These are phyloP conservation scores for Verbascum thapsus DNA, from an alignment of 257 asterid genomes.

Conservation along the genomic window DNA sequence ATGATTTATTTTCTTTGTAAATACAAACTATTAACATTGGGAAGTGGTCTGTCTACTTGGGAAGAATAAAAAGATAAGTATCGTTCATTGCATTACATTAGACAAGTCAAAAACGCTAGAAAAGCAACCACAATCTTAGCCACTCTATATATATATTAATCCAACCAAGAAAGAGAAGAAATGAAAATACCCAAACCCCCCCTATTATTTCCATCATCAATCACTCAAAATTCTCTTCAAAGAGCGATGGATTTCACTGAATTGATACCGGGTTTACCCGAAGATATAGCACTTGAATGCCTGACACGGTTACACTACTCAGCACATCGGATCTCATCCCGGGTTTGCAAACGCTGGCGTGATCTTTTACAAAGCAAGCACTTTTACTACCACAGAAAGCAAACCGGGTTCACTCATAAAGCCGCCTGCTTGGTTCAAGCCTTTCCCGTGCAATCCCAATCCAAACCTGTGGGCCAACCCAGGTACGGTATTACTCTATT, in stretches of 20 bases:
- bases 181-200: too few relatives aligned
- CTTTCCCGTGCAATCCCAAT: conserved; percentile 41
- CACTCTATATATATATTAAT: too few relatives aligned
- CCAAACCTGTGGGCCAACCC: conserved; percentile 59
- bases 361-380: conserved; percentile 58
- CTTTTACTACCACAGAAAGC: conserved; percentile 65
- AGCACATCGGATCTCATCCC: conserved; percentile 52
- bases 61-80: too few relatives aligned
- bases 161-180: too few relatives aligned
- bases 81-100: too few relatives aligned
- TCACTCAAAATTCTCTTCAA: neutral
- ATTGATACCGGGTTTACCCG: conserved; percentile 77
- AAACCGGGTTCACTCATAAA: conserved; percentile 53
- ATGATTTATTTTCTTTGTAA: too few relatives aligned
- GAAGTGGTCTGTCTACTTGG: too few relatives aligned
- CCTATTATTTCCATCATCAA: neutral
- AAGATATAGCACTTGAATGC: conserved; percentile 80
- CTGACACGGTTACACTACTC: conserved; percentile 82
- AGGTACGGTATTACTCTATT: conserved; percentile 65
- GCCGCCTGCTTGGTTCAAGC: conserved; percentile 78
- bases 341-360: conserved; percentile 73
- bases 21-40: too few relatives aligned
- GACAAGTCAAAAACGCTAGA: too few relatives aligned
- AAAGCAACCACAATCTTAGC: too few relatives aligned
- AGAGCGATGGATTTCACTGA: conserved; percentile 47